A percentile compares a stretch with the other conserved stretches of the same genome.
Conservation (phyloP, 305 asterid genomes). For the Lippia alba region DNA sequence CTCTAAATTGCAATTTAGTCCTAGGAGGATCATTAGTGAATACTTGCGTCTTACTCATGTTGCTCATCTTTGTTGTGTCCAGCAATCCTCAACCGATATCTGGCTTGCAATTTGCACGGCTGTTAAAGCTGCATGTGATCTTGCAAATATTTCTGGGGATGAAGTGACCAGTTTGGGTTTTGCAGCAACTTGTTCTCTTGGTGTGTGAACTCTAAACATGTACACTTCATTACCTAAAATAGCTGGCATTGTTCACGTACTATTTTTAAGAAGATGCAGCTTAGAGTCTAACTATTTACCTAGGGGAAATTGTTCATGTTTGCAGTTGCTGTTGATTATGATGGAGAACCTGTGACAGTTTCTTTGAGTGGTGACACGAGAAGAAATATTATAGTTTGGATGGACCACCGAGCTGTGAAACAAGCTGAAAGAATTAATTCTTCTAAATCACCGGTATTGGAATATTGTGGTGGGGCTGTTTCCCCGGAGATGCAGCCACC, state of each 20-base stretch:
- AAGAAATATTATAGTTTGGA: conserved; percentile 96
- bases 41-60: conserved; percentile 4
- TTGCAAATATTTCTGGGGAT: conserved; percentile 72
- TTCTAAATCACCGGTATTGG: conserved; percentile 84
- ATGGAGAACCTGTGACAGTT: conserved; percentile 95
- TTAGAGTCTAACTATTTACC: conserved; percentile 40
- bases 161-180: conserved; percentile 93
- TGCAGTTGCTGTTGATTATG: conserved; percentile 93
- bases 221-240: background rate
- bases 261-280: conserved; percentile 26
- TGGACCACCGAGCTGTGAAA: conserved; percentile 98
- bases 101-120: conserved; percentile 99
- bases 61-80: conserved; percentile 29
- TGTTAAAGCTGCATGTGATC: conserved; percentile 79
- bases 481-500: conserved; percentile 99
- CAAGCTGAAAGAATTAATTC: conserved; percentile 92
- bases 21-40: conserved; percentile 13
- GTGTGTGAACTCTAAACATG: conserved; percentile 46
- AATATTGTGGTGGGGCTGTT: conserved; percentile 96
- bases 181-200: conserved; percentile 98
- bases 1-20: conserved; percentile 1
- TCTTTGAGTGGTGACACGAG: conserved; percentile 91
- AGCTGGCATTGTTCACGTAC: conserved; percentile 14
- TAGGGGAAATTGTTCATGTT: conserved; percentile 45
- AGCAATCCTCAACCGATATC: conserved; percentile 99